Conservation (phyloP, 2,329 filamentous ascomycete species). For the Xenoacremonium recifei region DNA sequence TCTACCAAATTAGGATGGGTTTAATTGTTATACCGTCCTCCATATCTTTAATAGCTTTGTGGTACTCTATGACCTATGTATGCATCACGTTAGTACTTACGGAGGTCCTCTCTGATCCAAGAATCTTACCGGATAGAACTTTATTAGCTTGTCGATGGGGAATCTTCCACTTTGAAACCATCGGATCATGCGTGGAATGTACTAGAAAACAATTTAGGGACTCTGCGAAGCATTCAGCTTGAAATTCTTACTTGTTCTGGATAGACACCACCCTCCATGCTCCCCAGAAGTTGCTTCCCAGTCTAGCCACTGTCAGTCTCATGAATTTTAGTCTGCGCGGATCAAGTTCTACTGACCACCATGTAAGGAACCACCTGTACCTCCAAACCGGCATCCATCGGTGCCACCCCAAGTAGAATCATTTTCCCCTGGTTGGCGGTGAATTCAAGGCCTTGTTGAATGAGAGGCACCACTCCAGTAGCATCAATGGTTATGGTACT, state of each 20-base stretch:
- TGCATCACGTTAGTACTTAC: background rate
- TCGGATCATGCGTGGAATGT: conserved; percentile 4
- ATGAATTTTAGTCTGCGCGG: background rate
- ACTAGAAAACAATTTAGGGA: background rate
- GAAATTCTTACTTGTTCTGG: conserved; percentile 2
- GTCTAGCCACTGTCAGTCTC: background rate
- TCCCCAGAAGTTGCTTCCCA: conserved; percentile 3
- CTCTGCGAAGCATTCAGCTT: background rate
- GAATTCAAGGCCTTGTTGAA: conserved; percentile 5
- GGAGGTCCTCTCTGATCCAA: background rate
- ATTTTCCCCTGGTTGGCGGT: conserved; percentile 9
- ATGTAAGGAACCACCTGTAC: conserved; percentile 4
- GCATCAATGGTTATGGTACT: conserved; percentile 3
- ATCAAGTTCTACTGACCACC: background rate
- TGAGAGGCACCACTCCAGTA: conserved; percentile 1
- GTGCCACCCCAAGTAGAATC: conserved; percentile 9
- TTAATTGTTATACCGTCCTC: conserved; percentile 1
- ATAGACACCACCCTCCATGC: conserved; percentile 4
- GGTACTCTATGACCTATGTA: background rate
- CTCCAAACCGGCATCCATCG: conserved; percentile 5
- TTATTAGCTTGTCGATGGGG: conserved; percentile 5
- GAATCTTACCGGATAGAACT: conserved; percentile 5
- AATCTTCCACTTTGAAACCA: conserved; percentile 4
- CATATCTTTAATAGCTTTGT: conserved; percentile 1
- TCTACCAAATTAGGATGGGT: background rate